phyloP scores from a whole-genome alignment of 2,329 filamentous ascomycete species.

The Daldinia eschscholtzii region DNA sequence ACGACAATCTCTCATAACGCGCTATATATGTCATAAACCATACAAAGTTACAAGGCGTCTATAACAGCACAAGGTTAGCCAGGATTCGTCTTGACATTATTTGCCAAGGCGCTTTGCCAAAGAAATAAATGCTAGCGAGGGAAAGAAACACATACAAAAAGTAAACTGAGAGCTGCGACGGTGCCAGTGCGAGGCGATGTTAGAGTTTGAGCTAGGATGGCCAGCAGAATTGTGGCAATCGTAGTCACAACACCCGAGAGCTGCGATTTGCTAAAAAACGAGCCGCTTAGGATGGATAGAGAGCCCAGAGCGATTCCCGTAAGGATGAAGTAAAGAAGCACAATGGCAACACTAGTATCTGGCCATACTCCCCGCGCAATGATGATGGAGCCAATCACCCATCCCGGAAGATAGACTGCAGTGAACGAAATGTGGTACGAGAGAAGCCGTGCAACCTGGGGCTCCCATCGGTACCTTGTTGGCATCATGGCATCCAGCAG shows the following conservation, averaged over 20 bases:
- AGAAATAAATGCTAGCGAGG: neutral
- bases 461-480: conserved; percentile 78
- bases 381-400: conserved; percentile 80
- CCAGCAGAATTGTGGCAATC: conserved; percentile 79
- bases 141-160: conserved; percentile 66
- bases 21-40: conserved; percentile 83
- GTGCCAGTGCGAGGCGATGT: conserved; percentile 71
- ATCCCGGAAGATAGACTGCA: conserved; percentile 82
- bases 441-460: conserved; percentile 81
- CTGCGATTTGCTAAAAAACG: conserved; percentile 89
- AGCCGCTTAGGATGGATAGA: conserved; percentile 82
- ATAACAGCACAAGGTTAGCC: conserved; percentile 15
- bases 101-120: neutral
- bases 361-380: conserved; percentile 73
- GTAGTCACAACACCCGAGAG: conserved; percentile 85
- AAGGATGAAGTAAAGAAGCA: conserved; percentile 81
- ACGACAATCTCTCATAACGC: conserved; percentile 75
- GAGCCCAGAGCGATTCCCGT: conserved; percentile 82
- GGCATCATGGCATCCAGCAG: conserved; percentile 94
- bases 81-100: neutral
- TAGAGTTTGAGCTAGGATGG: conserved; percentile 83
- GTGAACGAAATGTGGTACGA: conserved; percentile 86
- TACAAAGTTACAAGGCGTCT: conserved; percentile 85
- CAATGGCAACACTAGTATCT: conserved; percentile 72
- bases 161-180: conserved; percentile 76